These are phyloP conservation scores for Talaromyces rugulosus DNA, from an alignment of 2,329 filamentous ascomycete genomes.

Conservation along the genomic window DNA sequence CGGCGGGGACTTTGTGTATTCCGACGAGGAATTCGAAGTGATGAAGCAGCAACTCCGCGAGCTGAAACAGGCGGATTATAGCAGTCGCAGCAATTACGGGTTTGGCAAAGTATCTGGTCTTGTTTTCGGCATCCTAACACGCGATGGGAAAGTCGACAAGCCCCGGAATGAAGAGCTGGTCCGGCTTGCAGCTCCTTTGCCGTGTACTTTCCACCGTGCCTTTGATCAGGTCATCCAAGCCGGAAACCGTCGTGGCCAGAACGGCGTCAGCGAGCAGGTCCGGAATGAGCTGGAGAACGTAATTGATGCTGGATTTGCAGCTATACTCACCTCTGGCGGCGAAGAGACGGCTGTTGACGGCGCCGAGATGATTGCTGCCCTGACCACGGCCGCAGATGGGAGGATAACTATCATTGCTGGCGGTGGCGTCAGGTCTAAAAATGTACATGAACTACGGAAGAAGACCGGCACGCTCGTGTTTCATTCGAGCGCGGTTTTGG, in stretches of 20 bases:
- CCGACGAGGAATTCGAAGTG: slow-evolving; percentile 32
- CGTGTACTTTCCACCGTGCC: slow-evolving; percentile 54
- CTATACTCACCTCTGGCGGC: slow-evolving; percentile 48
- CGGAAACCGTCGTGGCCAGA: background rate
- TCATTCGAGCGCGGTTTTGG: slow-evolving; percentile 41
- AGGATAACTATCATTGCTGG: slow-evolving; percentile 46
- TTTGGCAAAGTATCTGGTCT: slow-evolving; percentile 41
- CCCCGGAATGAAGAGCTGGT: slow-evolving; percentile 41
- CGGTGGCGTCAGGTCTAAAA: slow-evolving; percentile 46
- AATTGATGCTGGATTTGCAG: slow-evolving; percentile 41
- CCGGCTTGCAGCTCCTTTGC: slow-evolving; percentile 34
- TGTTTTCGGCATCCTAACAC: slow-evolving; percentile 48
- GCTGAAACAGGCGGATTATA: background rate
- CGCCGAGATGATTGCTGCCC: slow-evolving; percentile 24
- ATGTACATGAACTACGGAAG: slow-evolving; percentile 33
- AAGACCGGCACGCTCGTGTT: slow-evolving; percentile 30
- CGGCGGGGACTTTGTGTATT: slow-evolving; percentile 44
- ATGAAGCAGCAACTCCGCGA: background rate
- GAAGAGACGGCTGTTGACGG: slow-evolving; percentile 34
- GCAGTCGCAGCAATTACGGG: background rate
- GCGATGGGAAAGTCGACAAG: slow-evolving; percentile 33
- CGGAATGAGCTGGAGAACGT: slow-evolving; percentile 28
- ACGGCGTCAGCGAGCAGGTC: background rate
- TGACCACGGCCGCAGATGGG: slow-evolving; percentile 16
- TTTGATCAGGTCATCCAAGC: slow-evolving; percentile 41